Evolutionary conservation across 1,284 basidiomycete genomes (phyloP), one percentile per base, ranked within the genome.

Genomic region (Microbotryomycetes sp.): DNA sequence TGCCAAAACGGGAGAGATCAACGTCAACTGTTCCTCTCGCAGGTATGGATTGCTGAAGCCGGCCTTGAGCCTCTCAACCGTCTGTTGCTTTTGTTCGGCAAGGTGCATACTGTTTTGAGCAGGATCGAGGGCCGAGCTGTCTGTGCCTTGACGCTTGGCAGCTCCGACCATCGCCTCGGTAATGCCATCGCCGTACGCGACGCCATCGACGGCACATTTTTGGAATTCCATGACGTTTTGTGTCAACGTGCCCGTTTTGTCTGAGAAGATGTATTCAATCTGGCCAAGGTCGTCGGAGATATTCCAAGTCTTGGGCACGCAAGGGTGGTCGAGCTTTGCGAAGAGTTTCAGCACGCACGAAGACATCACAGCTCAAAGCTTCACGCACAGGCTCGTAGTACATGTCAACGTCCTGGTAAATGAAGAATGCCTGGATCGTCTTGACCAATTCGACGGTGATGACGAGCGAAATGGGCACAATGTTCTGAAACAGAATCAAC

Each of bases 371-470:
- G 35, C 35, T 41, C 35, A 11, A n/a, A n/a, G 5, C 4, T 49
- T 45, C 47, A 53, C 67, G 57, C 50, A 75, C 71, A 4, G 87
- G 84, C 59, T 82, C 81, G 76, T 97, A 97, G 79, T 93, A 97
- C 91, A 98, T 94, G 75, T 97, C 93, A 68, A 91, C 74, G 73
- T 98, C 94, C 76, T 94, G 90, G n/a, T 71, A 77, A 75, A 97
- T 97, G 79, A 97, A 96, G 78, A 85, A 96, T 5, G 94, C 94
- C 76, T 97, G 92, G 61, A 96, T 90, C 7, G 89, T 96, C 80
- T 96, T 97, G 80, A 97, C 92, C 65, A 97, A 88, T 78, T 97
- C 93, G 74, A 97, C 92, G 52, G 92, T 93, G 74, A 97, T 97
- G 80, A 96, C 96, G 30, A 98, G 83, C 23, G 91, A 96, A 67